phyloP scores from a whole-genome alignment of 2,329 filamentous ascomycete genomes.

The Verticillium tricorpus region DNA sequence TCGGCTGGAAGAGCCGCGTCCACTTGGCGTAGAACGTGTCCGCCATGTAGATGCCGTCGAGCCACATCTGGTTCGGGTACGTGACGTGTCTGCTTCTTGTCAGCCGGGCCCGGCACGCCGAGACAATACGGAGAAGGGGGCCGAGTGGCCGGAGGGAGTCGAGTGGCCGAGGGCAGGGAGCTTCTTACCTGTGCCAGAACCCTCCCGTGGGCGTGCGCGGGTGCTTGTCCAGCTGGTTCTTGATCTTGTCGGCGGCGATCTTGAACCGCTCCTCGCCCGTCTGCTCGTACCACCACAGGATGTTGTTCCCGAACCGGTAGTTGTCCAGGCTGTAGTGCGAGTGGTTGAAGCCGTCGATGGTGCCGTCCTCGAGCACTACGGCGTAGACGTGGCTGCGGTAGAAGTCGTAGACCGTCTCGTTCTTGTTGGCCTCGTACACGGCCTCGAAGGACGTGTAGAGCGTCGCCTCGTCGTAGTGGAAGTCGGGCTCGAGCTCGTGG shows the following conservation, averaged over 20 bases:
- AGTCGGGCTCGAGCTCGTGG: conserved; percentile 25
- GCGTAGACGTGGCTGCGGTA: conserved; percentile 41
- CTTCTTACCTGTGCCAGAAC: conserved; percentile 49
- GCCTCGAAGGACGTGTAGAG: conserved; percentile 42
- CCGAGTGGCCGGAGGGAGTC: too few species aligned
- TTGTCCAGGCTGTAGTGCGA: conserved; percentile 46
- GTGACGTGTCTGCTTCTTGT: conserved; percentile 21
- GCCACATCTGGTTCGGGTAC: conserved; percentile 53
- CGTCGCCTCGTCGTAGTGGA: conserved; percentile 38
- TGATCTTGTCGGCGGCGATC: conserved; percentile 39
- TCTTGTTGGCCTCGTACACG: conserved; percentile 35
- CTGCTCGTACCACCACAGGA: conserved; percentile 43
- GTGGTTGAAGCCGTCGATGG: conserved; percentile 39
- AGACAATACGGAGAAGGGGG: too few species aligned
- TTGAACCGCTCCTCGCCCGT: conserved; percentile 44
- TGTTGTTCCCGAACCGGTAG: conserved; percentile 47
- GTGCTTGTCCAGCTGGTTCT: conserved; percentile 40
- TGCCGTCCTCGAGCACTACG: conserved; percentile 42
- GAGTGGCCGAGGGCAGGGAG: too few species aligned
- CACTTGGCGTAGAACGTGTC: conserved; percentile 38
- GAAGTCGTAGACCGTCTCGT: conserved; percentile 37
- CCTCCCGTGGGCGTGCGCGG: conserved; percentile 46
- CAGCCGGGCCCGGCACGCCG: too few species aligned
- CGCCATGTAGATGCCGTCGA: conserved; percentile 51
- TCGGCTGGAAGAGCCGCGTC: conserved; percentile 28